These are phyloP conservation scores for Trichoderma gracile DNA, from an alignment of 2,329 filamentous ascomycete genomes.

Conservation along the genomic window DNA sequence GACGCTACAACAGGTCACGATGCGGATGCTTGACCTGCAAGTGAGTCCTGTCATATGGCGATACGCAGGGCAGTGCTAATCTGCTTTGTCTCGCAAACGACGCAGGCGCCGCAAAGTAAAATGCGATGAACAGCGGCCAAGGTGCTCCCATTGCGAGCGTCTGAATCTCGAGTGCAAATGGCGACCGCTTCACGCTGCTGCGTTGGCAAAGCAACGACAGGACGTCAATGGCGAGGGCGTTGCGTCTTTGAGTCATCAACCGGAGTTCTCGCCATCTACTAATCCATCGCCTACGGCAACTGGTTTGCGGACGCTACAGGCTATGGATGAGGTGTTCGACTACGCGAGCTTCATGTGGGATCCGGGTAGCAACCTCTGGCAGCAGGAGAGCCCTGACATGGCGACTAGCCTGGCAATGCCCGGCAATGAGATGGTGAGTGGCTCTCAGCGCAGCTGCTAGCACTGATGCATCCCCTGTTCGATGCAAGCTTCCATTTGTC, in stretches of 20 bases:
- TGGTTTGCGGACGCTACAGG: slow-evolving; percentile 34
- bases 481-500: too few species aligned
- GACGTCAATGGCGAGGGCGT: slow-evolving; percentile 29
- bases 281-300: slow-evolving; percentile 35
- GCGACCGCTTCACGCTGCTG: slow-evolving; percentile 35
- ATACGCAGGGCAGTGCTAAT: too few species aligned
- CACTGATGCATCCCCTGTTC: too few species aligned
- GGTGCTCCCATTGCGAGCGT: slow-evolving; percentile 54
- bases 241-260: slow-evolving; percentile 25
- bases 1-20: slow-evolving; percentile 20
- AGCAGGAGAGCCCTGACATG: slow-evolving; percentile 23
- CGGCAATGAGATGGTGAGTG: slow-evolving; percentile 29
- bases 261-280: slow-evolving; percentile 34
- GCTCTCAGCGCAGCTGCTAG: too few species aligned
- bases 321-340: slow-evolving; percentile 48
- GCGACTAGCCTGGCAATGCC: not conserved
- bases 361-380: slow-evolving; percentile 36
- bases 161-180: slow-evolving; percentile 55
- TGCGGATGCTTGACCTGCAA: slow-evolving; percentile 24
- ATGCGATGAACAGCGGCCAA: slow-evolving; percentile 49
- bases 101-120: slow-evolving; percentile 26
- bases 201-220: slow-evolving; percentile 28
- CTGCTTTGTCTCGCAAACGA: not conserved
- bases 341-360: slow-evolving; percentile 54
- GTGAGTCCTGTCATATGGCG: not conserved